Evolutionary conservation across 2,329 filamentous ascomycete genomes (phyloP), one percentile per base, ranked within the genome.

Genomic region (Fusarium euwallaceae): DNA sequence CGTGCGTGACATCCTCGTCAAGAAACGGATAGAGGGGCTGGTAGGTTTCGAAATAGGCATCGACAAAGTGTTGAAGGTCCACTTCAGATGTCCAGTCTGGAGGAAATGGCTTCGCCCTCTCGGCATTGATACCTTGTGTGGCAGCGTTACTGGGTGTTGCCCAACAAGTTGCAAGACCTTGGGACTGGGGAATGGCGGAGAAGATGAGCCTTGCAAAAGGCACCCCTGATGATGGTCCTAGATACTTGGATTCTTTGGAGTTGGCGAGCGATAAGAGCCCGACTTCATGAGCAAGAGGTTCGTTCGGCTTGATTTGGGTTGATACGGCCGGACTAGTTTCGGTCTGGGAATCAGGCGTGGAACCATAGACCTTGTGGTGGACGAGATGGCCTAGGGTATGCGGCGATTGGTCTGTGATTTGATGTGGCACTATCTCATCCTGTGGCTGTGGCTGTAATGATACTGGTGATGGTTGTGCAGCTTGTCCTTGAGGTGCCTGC

Each of bases 11-110:
- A 62, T 71, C 68, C 45, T 73, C 71, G 22, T 71, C 68, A 3
- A 73, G 51, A 36, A 73, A 73, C 3, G 71, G 71, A 24, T 73
- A 73, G 7, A 73, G 55, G 2, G 71, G 68, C 17, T 73, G 71
- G 14, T 73, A 68, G 4, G 64, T 71, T 41, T 73, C 68, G 56
- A 73, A 73, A 22, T 73, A 73, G 24, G 68, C 67, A 64, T 71
- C 69, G 9, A 71, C 68, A 36, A 73, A 73, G 48, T 73, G 64
- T 17, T 70, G 67, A n/a, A 73, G 37, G 32, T 73, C 71, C 20
- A 71, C 66, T 27, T 71, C 66, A 8, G 69, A 69, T 16, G 62
- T 69, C 66, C 69, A 69, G 9, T 69, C 36, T 16, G 61, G 58
- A 27, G 69, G 66, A 32, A 71, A 71, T 8, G 69, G 69, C 45